Evolutionary conservation across 352 stramenopile species (phyloP).

Genomic region (Pythium monospermum): DNA sequence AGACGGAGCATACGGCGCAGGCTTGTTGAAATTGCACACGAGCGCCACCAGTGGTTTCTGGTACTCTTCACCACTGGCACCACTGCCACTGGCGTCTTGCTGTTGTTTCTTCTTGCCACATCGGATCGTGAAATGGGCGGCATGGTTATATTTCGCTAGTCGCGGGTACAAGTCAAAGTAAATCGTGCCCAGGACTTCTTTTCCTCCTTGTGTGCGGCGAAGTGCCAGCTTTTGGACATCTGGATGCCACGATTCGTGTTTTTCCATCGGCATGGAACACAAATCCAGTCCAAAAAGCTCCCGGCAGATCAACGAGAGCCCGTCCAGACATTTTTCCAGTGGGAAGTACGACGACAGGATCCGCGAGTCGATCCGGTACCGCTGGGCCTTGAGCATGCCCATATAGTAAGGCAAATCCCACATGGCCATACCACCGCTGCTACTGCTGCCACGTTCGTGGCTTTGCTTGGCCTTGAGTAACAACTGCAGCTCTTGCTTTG

Average conservation of each 20-base stretch:
- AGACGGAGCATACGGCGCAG: slow-evolving; percentile 56
- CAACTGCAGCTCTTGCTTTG: slow-evolving; percentile 47
- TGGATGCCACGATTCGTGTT: slow-evolving; percentile 86
- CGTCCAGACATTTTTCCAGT: slow-evolving; percentile 88
- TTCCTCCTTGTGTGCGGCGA: slow-evolving; percentile 36
- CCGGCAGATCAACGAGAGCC: slow-evolving; percentile 83
- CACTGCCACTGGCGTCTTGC: too few species aligned
- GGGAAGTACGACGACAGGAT: slow-evolving; percentile 88
- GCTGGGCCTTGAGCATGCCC: slow-evolving; percentile 74
- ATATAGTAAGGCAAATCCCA: slow-evolving; percentile 96
- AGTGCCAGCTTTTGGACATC: slow-evolving; percentile 89
- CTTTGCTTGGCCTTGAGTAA: slow-evolving; percentile 58
- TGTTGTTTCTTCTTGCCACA: slow-evolving; percentile 80
- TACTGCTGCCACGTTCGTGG: slow-evolving; percentile 36
- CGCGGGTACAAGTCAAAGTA: slow-evolving; percentile 95
- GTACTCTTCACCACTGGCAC: slow-evolving; percentile 55
- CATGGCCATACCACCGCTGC: slow-evolving; percentile 59
- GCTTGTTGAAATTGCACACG: slow-evolving; percentile 87
- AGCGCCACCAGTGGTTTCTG: slow-evolving; percentile 95
- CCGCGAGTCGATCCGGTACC: slow-evolving; percentile 70
- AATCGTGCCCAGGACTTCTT: slow-evolving; percentile 84
- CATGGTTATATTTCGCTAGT: slow-evolving; percentile 79
- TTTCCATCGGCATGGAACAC: slow-evolving; percentile 63
- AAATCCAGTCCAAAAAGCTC: slow-evolving; percentile 91
- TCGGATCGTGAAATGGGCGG: slow-evolving; percentile 95